A percentile compares a stretch with the other conserved stretches of the same genome.
These are phyloP conservation scores for Thymus mandschuricus DNA, from an alignment of 257 asterid species.

Conservation along the genomic window DNA sequence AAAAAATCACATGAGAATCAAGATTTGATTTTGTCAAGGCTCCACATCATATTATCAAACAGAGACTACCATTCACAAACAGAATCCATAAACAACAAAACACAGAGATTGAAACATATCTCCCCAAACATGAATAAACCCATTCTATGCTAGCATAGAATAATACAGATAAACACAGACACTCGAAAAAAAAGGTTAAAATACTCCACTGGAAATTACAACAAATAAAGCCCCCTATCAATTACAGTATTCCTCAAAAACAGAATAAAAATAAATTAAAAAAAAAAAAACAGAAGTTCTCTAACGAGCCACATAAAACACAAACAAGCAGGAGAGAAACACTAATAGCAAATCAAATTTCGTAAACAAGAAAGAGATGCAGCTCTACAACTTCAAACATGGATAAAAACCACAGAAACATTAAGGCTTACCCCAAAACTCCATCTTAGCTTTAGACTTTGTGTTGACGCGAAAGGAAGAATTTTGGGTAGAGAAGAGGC, in stretches of 20 bases:
- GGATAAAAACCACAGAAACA: no score
- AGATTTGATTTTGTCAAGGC: background rate
- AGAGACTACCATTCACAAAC: background rate
- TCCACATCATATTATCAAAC: background rate
- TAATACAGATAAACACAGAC: no score
- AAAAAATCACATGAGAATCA: no score
- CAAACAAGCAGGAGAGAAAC: background rate
- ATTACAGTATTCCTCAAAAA: background rate
- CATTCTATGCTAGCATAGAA: background rate
- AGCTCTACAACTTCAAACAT: no score
- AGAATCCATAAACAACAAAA: background rate
- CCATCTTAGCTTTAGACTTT: constrained; percentile 36
- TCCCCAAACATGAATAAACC: background rate
- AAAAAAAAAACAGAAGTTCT: background rate
- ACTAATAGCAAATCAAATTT: no score
- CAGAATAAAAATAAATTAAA: background rate
- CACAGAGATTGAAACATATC: background rate
- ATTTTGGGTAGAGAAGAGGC: background rate
- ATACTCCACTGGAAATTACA: no score
- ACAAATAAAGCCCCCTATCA: no score
- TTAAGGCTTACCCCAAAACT: constrained; percentile 63
- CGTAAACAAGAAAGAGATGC: no score
- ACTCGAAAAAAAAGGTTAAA: no score
- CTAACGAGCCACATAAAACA: background rate
- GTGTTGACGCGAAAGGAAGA: background rate